Evolutionary conservation across 352 stramenopile genomes (phyloP), one percentile per base, ranked within the genome.

Genomic region (Pythium coloratum): DNA sequence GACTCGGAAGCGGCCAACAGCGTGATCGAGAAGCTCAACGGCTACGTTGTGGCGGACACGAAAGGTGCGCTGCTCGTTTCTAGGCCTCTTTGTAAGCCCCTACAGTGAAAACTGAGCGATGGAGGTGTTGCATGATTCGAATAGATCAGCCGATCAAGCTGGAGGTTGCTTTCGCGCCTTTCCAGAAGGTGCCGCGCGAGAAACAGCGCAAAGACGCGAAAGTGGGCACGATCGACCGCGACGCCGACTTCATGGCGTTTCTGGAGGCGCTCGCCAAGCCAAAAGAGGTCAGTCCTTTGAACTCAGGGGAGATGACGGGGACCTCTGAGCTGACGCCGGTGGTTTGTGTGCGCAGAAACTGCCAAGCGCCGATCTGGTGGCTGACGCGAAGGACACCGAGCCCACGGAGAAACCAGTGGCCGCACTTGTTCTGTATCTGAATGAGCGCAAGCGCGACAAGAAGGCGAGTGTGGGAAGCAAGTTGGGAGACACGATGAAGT

Each of bases 191-290:
- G 28, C 80, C 85, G 32, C 80, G 85, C 14, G 85, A 95, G 56
- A 95, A 94, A 55, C 76, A 82, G 64, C 82, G 84, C 67, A 91
- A 89, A 49, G 87, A 95, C 63, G 73, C 81, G 28, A 95, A 95
- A 65, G 66, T 80, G 20, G 82, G 80, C 32, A 91, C 82, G 6
- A 88, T 93, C 49, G 82, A 92, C 40, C 75, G 78, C 32, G 87
- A 95, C 55, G 74, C 81, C 0, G 85, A 94, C 56, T 95, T 78
- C 55, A 20, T 92, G 18, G 79, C 78, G 20, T 94, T 94, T 65
- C 63, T 95, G 57, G 82, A 94, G 26, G 82, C 84, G 38, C 70
- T 95, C 33, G 34, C 64, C 36, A 87, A 85, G 67, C 81, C 82
- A 0, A 81, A 87, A 56, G 82, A 94, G 71, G 84, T 92, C 51